These are phyloP conservation scores for Cadophora malorum DNA, from an alignment of 2,329 filamentous ascomycete genomes.

Conservation along the genomic window DNA sequence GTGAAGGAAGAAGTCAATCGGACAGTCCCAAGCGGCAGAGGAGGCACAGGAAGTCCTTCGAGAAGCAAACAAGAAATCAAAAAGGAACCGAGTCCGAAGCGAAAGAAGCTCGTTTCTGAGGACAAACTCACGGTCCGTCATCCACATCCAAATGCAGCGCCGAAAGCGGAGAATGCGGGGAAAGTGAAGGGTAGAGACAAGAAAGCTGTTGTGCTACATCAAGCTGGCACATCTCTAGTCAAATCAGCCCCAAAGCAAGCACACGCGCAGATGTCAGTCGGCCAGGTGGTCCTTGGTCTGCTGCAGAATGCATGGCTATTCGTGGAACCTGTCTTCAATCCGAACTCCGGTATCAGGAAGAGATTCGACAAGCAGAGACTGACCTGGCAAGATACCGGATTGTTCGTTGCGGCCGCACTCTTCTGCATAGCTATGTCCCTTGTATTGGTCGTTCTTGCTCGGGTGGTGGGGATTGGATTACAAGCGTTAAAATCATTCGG, in stretches of 20 bases:
- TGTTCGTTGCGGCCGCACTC: slow-evolving; percentile 42
- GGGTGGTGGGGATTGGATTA: slow-evolving; percentile 25
- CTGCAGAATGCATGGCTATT: slow-evolving; percentile 43
- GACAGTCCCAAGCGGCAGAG: slow-evolving; percentile 18
- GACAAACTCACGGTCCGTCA: slow-evolving; percentile 28
- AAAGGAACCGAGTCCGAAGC: slow-evolving; percentile 7
- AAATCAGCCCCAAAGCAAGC: slow-evolving; percentile 21
- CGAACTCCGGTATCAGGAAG: slow-evolving; percentile 32
- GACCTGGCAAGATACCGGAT: slow-evolving; percentile 40
- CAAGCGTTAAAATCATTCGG: slow-evolving; percentile 16
- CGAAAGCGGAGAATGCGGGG: slow-evolving; percentile 25
- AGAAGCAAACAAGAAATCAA: slow-evolving; percentile 17
- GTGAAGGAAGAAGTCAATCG: background rate
- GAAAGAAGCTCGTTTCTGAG: slow-evolving; percentile 4
- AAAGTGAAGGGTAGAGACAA: slow-evolving; percentile 8
- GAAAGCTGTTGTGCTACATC: slow-evolving; percentile 15
- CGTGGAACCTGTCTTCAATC: slow-evolving; percentile 50
- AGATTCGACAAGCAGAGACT: slow-evolving; percentile 37
- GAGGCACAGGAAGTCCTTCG: slow-evolving; percentile 36
- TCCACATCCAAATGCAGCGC: slow-evolving; percentile 20
- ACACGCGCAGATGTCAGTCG: slow-evolving; percentile 20
- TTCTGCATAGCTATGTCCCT: slow-evolving; percentile 43
- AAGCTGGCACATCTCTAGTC: slow-evolving; percentile 21
- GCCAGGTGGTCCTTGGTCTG: slow-evolving; percentile 23
- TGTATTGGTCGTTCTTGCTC: slow-evolving; percentile 24